Base-by-base conservation (phyloP, 192 early-diverging fungal genomes). In the Backusella morwellensis region DNA sequence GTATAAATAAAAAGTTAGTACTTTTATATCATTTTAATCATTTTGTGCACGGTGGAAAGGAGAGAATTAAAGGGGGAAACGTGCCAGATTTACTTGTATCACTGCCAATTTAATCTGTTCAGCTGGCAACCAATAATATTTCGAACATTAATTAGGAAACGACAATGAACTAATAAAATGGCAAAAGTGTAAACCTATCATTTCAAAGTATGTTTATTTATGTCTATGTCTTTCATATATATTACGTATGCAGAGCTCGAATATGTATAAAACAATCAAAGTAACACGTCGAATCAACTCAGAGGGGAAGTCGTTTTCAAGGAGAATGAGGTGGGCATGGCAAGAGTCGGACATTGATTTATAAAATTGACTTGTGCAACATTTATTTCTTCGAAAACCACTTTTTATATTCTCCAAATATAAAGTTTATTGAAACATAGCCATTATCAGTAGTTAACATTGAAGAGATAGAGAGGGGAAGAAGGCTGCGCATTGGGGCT, bases 1-100 rank as follows among this genome's bases (percentile, higher is more conserved):
- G 19, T 50, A 19, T 26, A 59, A 59, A 59, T 14, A 63, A 63
- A 63, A 63, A 63, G 21, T 29, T 63, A 63, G 23, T 63, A 63
- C 56, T 63, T 63, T 63, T 63, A 63, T 63, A 63, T 63, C 56
- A 14, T 63, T 59, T 63, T 63, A 63, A 63, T 63, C 56, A 29
- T 29, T 63, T 29, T 26, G 56, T 29, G 56, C 23, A 63, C 26
- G 23, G 23, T 63, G n/a, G 56, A 29, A 26, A 63, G 26, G 47
- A 50, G 47, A 50, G 47, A 50, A 50, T n/a, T n/a, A 63, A 63
- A 63, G 9, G 56, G 54, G 26, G 56, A 63, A 63, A 63, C 56
- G 56, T 63, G 56, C 56, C 21, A 63, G 26, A 29, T 29, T 63
- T 63, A 29, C 56, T 63, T 63, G 56, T 63, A 63, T 63, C 56